Conservation (phyloP, 495 filamentous ascomycete genomes). For the Acidomyces sp. region DNA sequence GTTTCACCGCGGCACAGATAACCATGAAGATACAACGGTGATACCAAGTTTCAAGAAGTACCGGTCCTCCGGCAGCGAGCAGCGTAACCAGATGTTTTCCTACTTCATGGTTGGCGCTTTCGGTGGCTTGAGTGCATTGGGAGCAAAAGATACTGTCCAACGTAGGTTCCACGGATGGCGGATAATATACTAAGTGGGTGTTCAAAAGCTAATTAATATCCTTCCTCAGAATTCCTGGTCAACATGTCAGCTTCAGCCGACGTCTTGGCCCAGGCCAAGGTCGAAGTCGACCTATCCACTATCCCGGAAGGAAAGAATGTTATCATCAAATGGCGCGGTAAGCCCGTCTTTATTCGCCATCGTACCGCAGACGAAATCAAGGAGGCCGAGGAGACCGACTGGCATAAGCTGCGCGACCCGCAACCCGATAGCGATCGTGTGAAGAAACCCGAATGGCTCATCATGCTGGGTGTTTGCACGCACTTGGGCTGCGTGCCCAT, state of each 20-base stretch:
- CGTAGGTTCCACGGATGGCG: conserved; percentile 43
- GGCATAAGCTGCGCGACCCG: conserved; percentile 75
- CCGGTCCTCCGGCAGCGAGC: conserved; percentile 47
- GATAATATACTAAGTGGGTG: background rate
- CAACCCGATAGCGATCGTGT: conserved; percentile 84
- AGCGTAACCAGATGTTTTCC: conserved; percentile 69
- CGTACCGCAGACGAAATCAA: conserved; percentile 61
- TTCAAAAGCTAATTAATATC: background rate
- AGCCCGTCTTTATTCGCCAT: conserved; percentile 99
- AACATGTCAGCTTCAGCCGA: conserved; percentile 99
- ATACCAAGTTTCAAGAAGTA: conserved; percentile 89
- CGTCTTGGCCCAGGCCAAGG: conserved; percentile 97
- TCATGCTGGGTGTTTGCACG: conserved; percentile 99
- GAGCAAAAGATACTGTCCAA: conserved; percentile 93
- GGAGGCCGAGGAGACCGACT: conserved; percentile 42
- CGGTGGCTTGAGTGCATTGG: conserved; percentile 77
- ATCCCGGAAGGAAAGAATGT: conserved; percentile 99
- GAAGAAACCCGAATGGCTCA: conserved; percentile 95
- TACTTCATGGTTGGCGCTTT: conserved; percentile 98
- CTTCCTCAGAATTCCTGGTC: conserved; percentile 79
- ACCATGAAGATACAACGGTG: conserved; percentile 41
- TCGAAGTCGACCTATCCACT: conserved; percentile 80
- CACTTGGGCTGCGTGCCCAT: conserved; percentile 98
- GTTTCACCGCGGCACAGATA: conserved; percentile 27
- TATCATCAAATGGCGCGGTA: conserved; percentile 99